phyloP scores from a whole-genome alignment of 164 flowering plant genomes.

The Cinnamomum micranthum region DNA sequence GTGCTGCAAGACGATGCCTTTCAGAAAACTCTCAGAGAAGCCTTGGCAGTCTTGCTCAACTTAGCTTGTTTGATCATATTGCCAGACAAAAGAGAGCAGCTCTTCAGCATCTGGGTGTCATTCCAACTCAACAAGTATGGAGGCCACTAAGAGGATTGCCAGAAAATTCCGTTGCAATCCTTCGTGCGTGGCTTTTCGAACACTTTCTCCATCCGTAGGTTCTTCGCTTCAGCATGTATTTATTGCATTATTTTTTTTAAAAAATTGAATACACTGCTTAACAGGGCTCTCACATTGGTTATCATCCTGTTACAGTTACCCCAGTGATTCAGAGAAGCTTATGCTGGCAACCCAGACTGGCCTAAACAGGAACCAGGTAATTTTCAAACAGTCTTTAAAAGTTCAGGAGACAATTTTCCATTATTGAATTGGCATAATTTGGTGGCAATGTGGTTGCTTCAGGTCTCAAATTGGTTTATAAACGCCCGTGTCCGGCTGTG shows the following conservation, averaged over 20 bases:
- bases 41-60: constrained; percentile 43
- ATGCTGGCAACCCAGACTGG: constrained; percentile 87
- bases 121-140: constrained; percentile 63
- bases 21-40: constrained; percentile 41
- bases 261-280: neutral
- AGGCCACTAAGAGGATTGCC: constrained; percentile 85
- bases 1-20: constrained; percentile 29
- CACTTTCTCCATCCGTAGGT: constrained; percentile 92
- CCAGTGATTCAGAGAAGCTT: constrained; percentile 79
- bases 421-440: neutral
- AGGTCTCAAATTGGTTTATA: constrained; percentile 95
- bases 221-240: neutral
- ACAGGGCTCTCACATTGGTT: neutral
- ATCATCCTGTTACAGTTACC: constrained; percentile 47
- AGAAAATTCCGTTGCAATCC: constrained; percentile 73
- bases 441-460: constrained; percentile 8
- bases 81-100: constrained; percentile 31
- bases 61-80: constrained; percentile 57
- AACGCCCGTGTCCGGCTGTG: constrained; percentile 84
- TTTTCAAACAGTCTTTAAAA: neutral
- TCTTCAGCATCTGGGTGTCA: constrained; percentile 60
- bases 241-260: neutral
- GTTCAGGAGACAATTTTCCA: neutral
- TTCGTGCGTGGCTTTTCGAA: constrained; percentile 91
- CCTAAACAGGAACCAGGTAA: constrained; percentile 77